Conservation (phyloP, 2,329 filamentous ascomycete genomes). For the Periconia macrospinosa region DNA sequence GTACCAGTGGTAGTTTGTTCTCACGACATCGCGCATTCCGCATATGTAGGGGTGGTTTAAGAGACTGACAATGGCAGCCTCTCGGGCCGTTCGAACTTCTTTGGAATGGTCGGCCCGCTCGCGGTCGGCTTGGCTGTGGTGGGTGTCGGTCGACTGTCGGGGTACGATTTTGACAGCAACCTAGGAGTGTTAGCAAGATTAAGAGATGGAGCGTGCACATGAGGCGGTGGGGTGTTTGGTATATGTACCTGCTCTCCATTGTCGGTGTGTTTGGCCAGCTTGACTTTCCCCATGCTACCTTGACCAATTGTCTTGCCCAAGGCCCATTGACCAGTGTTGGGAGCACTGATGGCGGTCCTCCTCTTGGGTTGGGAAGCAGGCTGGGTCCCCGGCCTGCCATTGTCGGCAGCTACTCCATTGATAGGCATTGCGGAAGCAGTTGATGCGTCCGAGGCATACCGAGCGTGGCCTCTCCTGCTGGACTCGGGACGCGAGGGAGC, state of each 20-base stretch:
- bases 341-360: conserved; percentile 83
- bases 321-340: conserved; percentile 84
- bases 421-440: conserved; percentile 39
- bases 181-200: conserved; percentile 49
- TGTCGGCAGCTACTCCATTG: conserved; percentile 41
- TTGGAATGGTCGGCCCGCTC: conserved; percentile 95
- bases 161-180: conserved; percentile 98
- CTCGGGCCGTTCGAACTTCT: conserved; percentile 90
- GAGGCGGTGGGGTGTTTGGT: background rate
- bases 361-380: conserved; percentile 40
- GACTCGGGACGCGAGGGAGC: conserved; percentile 58
- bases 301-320: conserved; percentile 96
- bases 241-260: conserved; percentile 80
- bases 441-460: conserved; percentile 51
- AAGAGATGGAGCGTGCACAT: background rate
- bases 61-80: conserved; percentile 94
- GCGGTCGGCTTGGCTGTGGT: conserved; percentile 69
- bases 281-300: conserved; percentile 98
- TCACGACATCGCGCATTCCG: conserved; percentile 90
- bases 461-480: conserved; percentile 50
- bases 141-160: conserved; percentile 83
- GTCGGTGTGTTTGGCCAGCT: conserved; percentile 87
- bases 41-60: conserved; percentile 95
- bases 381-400: conserved; percentile 23
- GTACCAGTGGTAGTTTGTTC: conserved; percentile 98